Conservation (phyloP, 768 basidiomycete species). For the Hysterangium stoloniferum region DNA sequence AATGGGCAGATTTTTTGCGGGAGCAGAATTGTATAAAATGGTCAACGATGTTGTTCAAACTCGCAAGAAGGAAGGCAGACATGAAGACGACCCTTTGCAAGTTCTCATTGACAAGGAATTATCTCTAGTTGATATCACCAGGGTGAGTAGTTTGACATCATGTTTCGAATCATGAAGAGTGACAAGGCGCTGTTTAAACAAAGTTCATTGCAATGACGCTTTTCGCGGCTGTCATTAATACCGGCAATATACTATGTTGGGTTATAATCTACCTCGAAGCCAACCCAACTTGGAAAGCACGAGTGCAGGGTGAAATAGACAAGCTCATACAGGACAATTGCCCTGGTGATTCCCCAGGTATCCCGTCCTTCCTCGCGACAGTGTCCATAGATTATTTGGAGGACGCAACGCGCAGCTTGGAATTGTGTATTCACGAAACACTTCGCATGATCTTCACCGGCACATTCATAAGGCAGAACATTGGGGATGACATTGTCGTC, state of each 20-base stretch:
- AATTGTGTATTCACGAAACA: not conserved
- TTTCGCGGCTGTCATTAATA: not conserved
- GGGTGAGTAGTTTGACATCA: not conserved
- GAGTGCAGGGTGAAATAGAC: not conserved
- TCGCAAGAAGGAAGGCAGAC: not conserved
- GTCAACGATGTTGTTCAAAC: not conserved
- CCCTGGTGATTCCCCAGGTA: no score
- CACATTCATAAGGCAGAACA: not conserved
- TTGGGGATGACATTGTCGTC: not conserved
- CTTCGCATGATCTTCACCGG: no score
- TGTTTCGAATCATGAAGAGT: not conserved
- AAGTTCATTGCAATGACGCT: no score
- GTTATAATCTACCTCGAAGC: not conserved
- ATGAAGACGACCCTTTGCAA: not conserved
- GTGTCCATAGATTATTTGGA: not conserved
- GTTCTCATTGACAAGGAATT: not conserved
- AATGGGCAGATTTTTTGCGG: not conserved
- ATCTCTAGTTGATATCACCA: not conserved
- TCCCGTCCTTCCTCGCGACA: no score
- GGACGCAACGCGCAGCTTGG: not conserved
- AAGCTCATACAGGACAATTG: no score
- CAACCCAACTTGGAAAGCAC: not conserved
- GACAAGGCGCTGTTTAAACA: no score
- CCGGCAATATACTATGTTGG: not conserved
- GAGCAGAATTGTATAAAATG: not conserved